These are phyloP conservation scores for Penicillium sp. DNA, from an alignment of 2,329 filamentous ascomycete species.

Conservation along the genomic window DNA sequence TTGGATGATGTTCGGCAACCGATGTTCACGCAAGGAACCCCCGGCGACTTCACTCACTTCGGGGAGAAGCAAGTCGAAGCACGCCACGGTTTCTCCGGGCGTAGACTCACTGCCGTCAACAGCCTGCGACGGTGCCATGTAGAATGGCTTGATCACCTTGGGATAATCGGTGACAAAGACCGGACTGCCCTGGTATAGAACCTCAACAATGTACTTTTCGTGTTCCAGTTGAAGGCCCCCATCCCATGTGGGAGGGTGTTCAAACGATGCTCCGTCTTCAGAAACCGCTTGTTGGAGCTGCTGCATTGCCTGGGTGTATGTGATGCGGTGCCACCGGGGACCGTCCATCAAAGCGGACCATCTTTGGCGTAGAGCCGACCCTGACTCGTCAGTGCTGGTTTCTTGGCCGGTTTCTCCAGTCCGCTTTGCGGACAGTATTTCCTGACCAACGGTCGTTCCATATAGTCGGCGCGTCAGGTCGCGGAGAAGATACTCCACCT, in stretches of 20 bases:
- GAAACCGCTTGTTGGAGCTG: slow-evolving; percentile 56
- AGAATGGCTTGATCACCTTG: slow-evolving; percentile 84
- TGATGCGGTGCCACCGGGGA: slow-evolving; percentile 68
- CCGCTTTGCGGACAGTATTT: slow-evolving; percentile 49
- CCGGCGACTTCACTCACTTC: slow-evolving; percentile 82
- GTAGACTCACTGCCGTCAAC: slow-evolving; percentile 5
- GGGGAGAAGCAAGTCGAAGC: slow-evolving; percentile 83
- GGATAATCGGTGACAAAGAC: slow-evolving; percentile 94
- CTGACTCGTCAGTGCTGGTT: slow-evolving; percentile 24
- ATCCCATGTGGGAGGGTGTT: slow-evolving; percentile 63
- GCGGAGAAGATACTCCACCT: slow-evolving; percentile 74
- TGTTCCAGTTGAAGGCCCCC: slow-evolving; percentile 81
- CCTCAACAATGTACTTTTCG: slow-evolving; percentile 75
- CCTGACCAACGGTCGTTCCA: slow-evolving; percentile 48
- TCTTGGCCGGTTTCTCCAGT: slow-evolving; percentile 41
- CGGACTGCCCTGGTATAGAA: slow-evolving; percentile 58
- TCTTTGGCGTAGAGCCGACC: slow-evolving; percentile 54
- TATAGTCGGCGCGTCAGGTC: slow-evolving; percentile 49
- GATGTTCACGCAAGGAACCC: slow-evolving; percentile 83
- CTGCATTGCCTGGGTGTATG: slow-evolving; percentile 71
- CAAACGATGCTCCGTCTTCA: slow-evolving; percentile 52
- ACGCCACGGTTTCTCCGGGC: slow-evolving; percentile 61
- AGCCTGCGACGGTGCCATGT: slow-evolving; percentile 58
- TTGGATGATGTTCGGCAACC: slow-evolving; percentile 58
- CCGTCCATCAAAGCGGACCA: slow-evolving; percentile 62